Evolutionary conservation across 495 filamentous ascomycete species (phyloP), one percentile per base, ranked within the genome.

Genomic region (Evansstolkia leycettana): DNA sequence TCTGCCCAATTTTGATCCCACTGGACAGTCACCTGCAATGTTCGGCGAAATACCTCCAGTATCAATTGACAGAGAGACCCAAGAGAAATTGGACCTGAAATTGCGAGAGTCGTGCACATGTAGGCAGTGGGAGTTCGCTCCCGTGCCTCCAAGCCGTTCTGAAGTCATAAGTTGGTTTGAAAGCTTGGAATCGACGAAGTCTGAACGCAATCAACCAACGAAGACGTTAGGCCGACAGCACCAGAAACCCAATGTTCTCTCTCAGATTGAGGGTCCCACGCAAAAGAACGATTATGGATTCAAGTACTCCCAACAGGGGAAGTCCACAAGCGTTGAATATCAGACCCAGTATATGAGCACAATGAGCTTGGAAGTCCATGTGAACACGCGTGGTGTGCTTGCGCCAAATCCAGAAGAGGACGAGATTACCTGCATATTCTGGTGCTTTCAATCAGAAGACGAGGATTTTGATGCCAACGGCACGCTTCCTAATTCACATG

Each of bases 311-410:
- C 87, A 90, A 50, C 83, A 80, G 45, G 58, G 66, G 34, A 74
- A 75, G 48, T 75, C 78, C 3, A 82, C 78, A 0, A 86, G 76
- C 48, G 80, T 90, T 25, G 72, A 82, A 44, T 82, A 89, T 42
- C 85, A 93, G 51, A 73, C 78, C 5, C 87, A 94, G 43, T 88
- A 93, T 52, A 96, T 96, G 87, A 94, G 84, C 56, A 84, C 76
- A 23, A 88, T 98, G 87, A 88, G 88, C 45, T 54, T 98, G 5
- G 90, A 98, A 50, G 53, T 96, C n/a, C 90, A 98, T 53, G 81
- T 92, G 37, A 95, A 94, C 51, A 94, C 82, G 5, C 70, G 86
- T 28, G 85, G 76, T 11, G 71, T 70, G 34, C 64, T 95, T 17
- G 69, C 82, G 16, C 85, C 92, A 6, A 81, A 96, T 50, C 90